Evolutionary conservation across 164 flowering plant species (phyloP), one percentile per base, ranked within the genome.

Genomic region (Santalum album): DNA sequence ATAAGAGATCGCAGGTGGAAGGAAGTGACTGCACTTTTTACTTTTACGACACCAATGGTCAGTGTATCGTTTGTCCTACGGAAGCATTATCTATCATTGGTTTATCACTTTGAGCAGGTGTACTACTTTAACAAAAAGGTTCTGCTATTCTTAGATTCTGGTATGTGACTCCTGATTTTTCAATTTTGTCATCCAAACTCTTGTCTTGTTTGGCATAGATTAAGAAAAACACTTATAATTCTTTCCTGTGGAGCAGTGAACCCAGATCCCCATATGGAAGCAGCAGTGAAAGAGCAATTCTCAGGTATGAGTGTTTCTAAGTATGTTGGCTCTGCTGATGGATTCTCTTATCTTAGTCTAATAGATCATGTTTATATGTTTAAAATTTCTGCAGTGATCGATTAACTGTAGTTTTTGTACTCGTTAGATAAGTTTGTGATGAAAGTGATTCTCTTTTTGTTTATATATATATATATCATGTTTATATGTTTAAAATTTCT

Each of bases 31-130:
- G 65, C 65, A 25, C 77, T 58, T 53, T 86, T 84, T 75, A 74
- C 62, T 23, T 79, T 84, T 50, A 81, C 84, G n/a, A 26, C 79
- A 51, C 70, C 84, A n/a, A 75, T 79, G 43, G 83, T 87, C 11
- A 86, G 76, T 65, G 87, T 81, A 45, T 84, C 91, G 44, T 86
- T 84, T 73, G 77, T 78, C 32, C 59, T 86, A 55, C 69, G 91
- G 24, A 89, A 76, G 73, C 75, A 83, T 56, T 89, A 89, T 59
- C 54, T 76, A 1, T 80, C 88, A 17, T 65, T 89, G 62, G 82
- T 89, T 43, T 76, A 80, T 70, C 85, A 84, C 54, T 89, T 77
- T 46, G 97, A 89, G 81, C 91, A 84, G 69, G 80, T 71, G 12
- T 89, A 83, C 68, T 84, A 69, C 67, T 81, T 84, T 62, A 71